phyloP scores from a whole-genome alignment of 306 rosid genomes.

The Dalbergia cultrata region DNA sequence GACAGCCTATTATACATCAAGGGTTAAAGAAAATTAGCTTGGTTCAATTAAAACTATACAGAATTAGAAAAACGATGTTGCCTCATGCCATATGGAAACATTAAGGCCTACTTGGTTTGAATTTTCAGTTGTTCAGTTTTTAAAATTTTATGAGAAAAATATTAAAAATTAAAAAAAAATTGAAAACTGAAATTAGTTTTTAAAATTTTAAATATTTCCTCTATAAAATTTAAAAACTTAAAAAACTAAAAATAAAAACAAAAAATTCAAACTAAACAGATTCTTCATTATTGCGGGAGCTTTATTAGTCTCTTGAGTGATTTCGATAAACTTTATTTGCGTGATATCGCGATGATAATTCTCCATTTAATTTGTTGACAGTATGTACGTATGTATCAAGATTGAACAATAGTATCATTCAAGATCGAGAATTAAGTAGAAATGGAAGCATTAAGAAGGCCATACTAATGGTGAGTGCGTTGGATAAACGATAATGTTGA shows the following conservation, averaged over 20 bases:
- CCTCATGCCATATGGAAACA: background rate
- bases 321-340: background rate
- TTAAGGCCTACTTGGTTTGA: too few species aligned
- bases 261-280: too few species aligned
- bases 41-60: background rate
- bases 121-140: too few species aligned
- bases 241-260: too few species aligned
- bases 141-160: too few species aligned
- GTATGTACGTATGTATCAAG: background rate
- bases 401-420: background rate
- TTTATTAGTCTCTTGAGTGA: background rate
- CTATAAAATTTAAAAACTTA: too few species aligned
- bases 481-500: background rate
- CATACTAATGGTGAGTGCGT: background rate
- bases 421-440: background rate
- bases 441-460: background rate
- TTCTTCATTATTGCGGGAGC: background rate
- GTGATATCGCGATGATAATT: background rate
- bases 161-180: too few species aligned
- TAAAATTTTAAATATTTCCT: too few species aligned
- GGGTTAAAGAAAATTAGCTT: too few species aligned
- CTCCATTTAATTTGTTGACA: background rate
- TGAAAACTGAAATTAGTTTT: too few species aligned
- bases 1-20: too few species aligned
- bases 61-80: background rate